Evolutionary conservation across 352 stramenopile genomes (phyloP).

Genomic region (Globisporangium apiculatum): DNA sequence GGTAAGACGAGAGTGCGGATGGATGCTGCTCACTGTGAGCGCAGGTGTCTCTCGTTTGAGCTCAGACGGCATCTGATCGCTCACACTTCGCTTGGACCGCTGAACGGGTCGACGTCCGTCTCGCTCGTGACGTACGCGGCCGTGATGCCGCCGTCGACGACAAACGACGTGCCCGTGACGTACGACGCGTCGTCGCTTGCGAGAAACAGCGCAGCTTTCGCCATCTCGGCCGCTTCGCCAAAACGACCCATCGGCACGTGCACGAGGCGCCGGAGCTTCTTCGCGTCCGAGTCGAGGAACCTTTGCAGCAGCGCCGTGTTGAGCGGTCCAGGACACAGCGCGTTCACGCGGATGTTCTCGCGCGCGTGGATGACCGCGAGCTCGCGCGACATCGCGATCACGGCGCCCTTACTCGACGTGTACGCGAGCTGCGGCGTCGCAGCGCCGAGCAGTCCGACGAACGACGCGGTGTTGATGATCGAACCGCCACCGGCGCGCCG

Average conservation of each 20-base stretch:
- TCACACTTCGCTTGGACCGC: slow-evolving; percentile 70
- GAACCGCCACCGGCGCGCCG: slow-evolving; percentile 70
- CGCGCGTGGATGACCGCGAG: slow-evolving; percentile 80
- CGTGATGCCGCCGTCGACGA: slow-evolving; percentile 86
- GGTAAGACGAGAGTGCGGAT: too few relatives aligned
- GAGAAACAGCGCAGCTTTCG: slow-evolving; percentile 83
- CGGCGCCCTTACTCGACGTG: slow-evolving; percentile 83
- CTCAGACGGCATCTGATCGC: too few relatives aligned
- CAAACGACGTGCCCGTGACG: slow-evolving; percentile 81
- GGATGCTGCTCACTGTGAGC: too few relatives aligned
- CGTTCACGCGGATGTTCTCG: slow-evolving; percentile 87
- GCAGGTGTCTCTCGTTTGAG: too few relatives aligned
- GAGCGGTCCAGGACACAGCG: slow-evolving; percentile 74
- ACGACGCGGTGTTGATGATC: slow-evolving; percentile 87
- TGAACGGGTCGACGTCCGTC: slow-evolving; percentile 69
- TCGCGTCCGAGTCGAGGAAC: slow-evolving; percentile 78
- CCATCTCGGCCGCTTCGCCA: slow-evolving; percentile 81
- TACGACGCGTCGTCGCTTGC: slow-evolving; percentile 82
- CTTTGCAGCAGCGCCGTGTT: slow-evolving; percentile 86
- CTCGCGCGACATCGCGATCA: slow-evolving; percentile 83
- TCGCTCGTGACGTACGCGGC: slow-evolving; percentile 83
- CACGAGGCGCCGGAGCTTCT: slow-evolving; percentile 81
- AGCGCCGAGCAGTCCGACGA: slow-evolving; percentile 72
- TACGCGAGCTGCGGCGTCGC: slow-evolving; percentile 86
- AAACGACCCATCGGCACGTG: slow-evolving; percentile 87